A percentile compares a stretch with the other conserved stretches of the same genome.
Evolutionary conservation across 768 basidiomycete species (phyloP).

Genomic region (Hypsizygus marmoreus): DNA sequence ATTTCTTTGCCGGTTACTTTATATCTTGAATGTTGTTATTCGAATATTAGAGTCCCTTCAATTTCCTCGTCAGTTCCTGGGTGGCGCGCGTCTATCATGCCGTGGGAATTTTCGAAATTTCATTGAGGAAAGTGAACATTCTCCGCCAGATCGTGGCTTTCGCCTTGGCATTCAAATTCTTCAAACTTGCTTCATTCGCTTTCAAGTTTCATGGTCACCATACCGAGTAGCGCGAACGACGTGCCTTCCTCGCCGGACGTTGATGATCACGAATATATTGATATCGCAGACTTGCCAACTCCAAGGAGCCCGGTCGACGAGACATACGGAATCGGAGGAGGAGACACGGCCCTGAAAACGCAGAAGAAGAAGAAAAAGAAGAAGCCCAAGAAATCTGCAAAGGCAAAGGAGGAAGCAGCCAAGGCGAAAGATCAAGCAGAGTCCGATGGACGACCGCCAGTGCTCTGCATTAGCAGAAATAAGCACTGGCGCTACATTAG

Average conservation of each 20-base stretch:
- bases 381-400: conserved; percentile 57
- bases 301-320: conserved; percentile 25
- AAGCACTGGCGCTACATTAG: conserved; percentile 95
- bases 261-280: conserved; percentile 9
- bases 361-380: conserved; percentile 75
- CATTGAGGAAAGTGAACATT: too few species aligned
- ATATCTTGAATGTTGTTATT: too few species aligned
- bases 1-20: too few species aligned
- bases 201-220: too few species aligned
- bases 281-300: conserved; percentile 12
- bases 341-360: conserved; percentile 22
- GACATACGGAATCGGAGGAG: conserved; percentile 29
- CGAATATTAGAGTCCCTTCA: too few species aligned
- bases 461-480: conserved; percentile 87
- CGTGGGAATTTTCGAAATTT: too few species aligned
- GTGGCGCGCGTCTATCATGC: too few species aligned
- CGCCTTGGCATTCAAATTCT: too few species aligned
- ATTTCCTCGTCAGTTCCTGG: background rate
- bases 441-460: conserved; percentile 55
- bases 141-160: too few species aligned
- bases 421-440: conserved; percentile 34
- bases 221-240: too few species aligned
- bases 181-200: too few species aligned
- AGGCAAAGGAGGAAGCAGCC: conserved; percentile 41
- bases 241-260: conserved; percentile 11